Conservation (phyloP, 1,284 basidiomycete species). For the Baeospora myosura region DNA sequence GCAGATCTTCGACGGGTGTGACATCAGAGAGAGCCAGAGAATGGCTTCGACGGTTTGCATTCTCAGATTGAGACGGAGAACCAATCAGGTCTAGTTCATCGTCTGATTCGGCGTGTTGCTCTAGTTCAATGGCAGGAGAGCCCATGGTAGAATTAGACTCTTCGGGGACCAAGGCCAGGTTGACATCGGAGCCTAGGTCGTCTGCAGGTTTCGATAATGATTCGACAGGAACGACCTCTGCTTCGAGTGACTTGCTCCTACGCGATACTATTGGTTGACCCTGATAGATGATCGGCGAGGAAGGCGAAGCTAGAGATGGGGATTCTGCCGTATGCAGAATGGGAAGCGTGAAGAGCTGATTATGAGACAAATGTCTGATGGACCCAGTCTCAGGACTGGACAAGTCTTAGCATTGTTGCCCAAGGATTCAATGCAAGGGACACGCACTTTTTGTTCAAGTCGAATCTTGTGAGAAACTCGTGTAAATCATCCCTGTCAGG, state of each 20-base stretch:
- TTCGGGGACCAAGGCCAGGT: neutral
- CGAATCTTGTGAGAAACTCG: conserved; percentile 46
- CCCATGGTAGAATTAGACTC: neutral
- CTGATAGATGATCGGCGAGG: conserved; percentile 1
- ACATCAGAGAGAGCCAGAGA: neutral
- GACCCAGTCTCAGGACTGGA: conserved; percentile 31
- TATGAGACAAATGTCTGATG: conserved; percentile 25
- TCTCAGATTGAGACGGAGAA: conserved; percentile 9
- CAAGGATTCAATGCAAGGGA: conserved; percentile 10
- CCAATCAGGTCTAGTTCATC: conserved; percentile 23
- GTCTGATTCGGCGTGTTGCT: conserved; percentile 15
- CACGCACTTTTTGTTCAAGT: conserved; percentile 43
- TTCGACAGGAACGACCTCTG: neutral
- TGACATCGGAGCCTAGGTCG: no score
- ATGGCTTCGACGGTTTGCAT: neutral
- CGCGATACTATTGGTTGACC: neutral
- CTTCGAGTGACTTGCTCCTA: neutral
- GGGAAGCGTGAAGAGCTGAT: conserved; percentile 20
- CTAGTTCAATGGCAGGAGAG: neutral
- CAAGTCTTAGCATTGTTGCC: conserved; percentile 1
- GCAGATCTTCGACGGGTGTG: neutral
- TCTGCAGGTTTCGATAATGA: no score
- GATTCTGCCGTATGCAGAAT: no score
- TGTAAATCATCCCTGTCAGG: conserved; percentile 38
- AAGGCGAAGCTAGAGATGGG: conserved; percentile 7